These are phyloP conservation scores for Aspergillus nidulans DNA, from an alignment of 495 filamentous ascomycete genomes.

Conservation along the genomic window DNA sequence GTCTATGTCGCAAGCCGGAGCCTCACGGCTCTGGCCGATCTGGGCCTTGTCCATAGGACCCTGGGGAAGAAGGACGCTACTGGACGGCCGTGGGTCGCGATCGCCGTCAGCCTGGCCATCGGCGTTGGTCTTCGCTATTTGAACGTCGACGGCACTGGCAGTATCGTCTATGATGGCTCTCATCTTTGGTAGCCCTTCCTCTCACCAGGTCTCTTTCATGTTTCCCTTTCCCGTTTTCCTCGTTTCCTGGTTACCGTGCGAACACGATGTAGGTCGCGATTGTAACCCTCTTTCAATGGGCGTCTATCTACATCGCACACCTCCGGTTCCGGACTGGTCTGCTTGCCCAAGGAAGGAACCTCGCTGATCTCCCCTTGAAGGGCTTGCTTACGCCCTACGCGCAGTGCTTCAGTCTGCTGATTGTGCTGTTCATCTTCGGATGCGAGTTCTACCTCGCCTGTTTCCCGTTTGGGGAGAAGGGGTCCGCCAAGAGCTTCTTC, in stretches of 20 bases:
- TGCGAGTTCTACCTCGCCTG: conserved; percentile 53
- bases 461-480: conserved; percentile 29
- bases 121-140: conserved; percentile 27
- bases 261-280: conserved; percentile 20
- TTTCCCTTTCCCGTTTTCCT: too few species aligned
- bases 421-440: conserved; percentile 58
- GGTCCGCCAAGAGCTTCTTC: conserved; percentile 26
- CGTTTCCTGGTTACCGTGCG: not conserved
- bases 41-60: conserved; percentile 23
- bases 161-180: conserved; percentile 26
- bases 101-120: conserved; percentile 19
- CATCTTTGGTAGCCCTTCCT: conserved; percentile 17
- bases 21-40: conserved; percentile 24
- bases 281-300: conserved; percentile 40
- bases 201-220: not conserved
- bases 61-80: conserved; percentile 25
- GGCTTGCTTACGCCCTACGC: conserved; percentile 56
- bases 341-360: conserved; percentile 48
- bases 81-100: conserved; percentile 22
- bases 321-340: conserved; percentile 58
- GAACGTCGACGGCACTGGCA: conserved; percentile 21
- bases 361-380: conserved; percentile 50
- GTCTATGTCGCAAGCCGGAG: conserved; percentile 27
- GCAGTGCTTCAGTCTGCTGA: conserved; percentile 51
- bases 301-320: conserved; percentile 56